A percentile compares a stretch with the other conserved stretches of the same genome.
These are phyloP conservation scores for Aotearoamyces nothofagi DNA, from an alignment of 2,329 filamentous ascomycete genomes.

Conservation along the genomic window DNA sequence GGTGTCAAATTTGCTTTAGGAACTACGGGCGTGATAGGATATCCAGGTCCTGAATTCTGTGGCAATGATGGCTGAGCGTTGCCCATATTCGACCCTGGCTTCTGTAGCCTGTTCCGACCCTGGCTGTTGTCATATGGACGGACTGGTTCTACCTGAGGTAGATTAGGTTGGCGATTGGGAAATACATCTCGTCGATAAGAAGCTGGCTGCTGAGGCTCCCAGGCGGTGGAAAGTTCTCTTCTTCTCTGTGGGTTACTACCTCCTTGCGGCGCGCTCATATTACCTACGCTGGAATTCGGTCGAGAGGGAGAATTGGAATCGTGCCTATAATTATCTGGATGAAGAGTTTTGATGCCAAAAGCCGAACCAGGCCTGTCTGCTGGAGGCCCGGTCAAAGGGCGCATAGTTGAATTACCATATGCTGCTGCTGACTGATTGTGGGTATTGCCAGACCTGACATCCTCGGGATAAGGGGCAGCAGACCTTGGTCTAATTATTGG, in stretches of 20 bases:
- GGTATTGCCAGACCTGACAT: too few relatives aligned
- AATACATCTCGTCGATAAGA: constrained; percentile 28
- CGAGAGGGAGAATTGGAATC: too few relatives aligned
- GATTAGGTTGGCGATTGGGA: constrained; percentile 10
- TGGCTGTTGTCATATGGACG: constrained; percentile 5
- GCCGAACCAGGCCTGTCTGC: constrained; percentile 24
- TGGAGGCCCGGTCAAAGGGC: constrained; percentile 31
- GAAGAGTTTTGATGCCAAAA: constrained; percentile 32
- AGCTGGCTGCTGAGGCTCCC: constrained; percentile 26
- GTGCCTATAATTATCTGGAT: too few relatives aligned
- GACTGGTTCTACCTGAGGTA: constrained; percentile 1
- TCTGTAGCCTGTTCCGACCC: constrained; percentile 8
- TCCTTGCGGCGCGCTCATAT: constrained; percentile 25
- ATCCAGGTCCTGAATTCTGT: not conserved
- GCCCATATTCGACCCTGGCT: constrained; percentile 1
- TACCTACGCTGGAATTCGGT: constrained; percentile 31
- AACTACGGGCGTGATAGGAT: too few relatives aligned
- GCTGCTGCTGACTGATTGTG: too few relatives aligned
- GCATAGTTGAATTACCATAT: constrained; percentile 30
- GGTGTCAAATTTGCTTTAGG: too few relatives aligned
- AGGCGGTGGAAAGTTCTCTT: constrained; percentile 29
- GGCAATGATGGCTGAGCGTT: constrained; percentile 1
- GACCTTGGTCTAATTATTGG: not conserved
- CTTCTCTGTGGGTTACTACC: constrained; percentile 7
- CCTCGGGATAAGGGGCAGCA: constrained; percentile 55